phyloP scores from a whole-genome alignment of 2,329 filamentous ascomycete genomes.

The Aureobasidium sp. region DNA sequence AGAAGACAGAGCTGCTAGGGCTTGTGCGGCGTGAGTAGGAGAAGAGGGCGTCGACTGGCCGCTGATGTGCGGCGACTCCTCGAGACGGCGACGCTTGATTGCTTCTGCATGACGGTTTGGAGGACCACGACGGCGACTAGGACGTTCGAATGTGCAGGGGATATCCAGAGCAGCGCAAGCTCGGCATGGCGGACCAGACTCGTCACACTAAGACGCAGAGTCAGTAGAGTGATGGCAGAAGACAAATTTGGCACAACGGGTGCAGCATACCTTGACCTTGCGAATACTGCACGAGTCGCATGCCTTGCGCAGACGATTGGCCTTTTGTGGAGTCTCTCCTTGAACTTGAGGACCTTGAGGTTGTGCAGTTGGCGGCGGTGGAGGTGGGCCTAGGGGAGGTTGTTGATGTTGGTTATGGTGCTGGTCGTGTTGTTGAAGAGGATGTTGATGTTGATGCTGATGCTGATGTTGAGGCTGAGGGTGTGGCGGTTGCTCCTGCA shows the following conservation, averaged over 20 bases:
- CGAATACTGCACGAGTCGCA: constrained; percentile 32
- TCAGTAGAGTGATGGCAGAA: not conserved
- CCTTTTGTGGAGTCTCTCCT: constrained; percentile 19
- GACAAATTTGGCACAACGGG: not conserved
- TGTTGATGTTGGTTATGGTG: constrained; percentile 19
- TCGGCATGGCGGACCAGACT: constrained; percentile 56
- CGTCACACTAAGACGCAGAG: constrained; percentile 46
- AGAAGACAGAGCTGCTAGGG: constrained; percentile 41
- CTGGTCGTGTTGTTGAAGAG: constrained; percentile 20
- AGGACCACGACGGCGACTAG: constrained; percentile 54
- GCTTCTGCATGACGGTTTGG: constrained; percentile 59
- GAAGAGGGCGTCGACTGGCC: constrained; percentile 38
- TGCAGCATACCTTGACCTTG: constrained; percentile 27
- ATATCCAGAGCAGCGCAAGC: constrained; percentile 58
- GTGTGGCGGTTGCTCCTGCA: constrained; percentile 24
- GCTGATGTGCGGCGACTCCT: constrained; percentile 35
- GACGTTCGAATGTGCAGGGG: constrained; percentile 57
- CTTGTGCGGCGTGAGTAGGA: constrained; percentile 45
- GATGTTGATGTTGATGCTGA: constrained; percentile 21
- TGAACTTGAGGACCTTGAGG: constrained; percentile 12
- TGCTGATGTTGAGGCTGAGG: constrained; percentile 14
- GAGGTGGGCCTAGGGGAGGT: constrained; percentile 12
- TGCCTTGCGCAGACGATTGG: constrained; percentile 30
- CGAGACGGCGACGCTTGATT: constrained; percentile 51
- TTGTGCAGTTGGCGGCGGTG: constrained; percentile 9